These are phyloP conservation scores for Tolypocladium amazonense DNA, from an alignment of 2,329 filamentous ascomycete species.

Conservation along the genomic window DNA sequence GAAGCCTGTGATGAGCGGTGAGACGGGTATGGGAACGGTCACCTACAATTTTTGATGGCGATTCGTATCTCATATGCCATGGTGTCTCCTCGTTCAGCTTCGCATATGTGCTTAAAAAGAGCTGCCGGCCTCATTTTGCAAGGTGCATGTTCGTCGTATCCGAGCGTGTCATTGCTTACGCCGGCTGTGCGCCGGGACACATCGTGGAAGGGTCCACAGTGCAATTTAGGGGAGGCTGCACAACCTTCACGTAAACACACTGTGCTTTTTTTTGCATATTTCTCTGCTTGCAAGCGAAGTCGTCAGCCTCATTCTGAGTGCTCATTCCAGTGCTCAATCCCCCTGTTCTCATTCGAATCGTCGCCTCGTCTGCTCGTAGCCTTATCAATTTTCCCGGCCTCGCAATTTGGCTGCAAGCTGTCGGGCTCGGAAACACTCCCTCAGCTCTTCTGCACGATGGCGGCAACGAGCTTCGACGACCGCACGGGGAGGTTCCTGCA, in stretches of 20 bases:
- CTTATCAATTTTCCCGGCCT: background rate
- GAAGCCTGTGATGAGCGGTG: too few species aligned
- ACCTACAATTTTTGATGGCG: too few species aligned
- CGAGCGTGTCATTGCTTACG: too few species aligned
- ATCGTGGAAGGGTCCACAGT: background rate
- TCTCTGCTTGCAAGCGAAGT: background rate
- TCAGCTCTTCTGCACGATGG: slow-evolving; percentile 2
- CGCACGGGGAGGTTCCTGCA: slow-evolving; percentile 34
- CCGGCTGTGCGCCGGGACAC: background rate
- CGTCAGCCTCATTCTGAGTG: background rate
- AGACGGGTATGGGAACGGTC: too few species aligned
- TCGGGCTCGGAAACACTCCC: background rate
- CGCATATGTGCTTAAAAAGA: too few species aligned
- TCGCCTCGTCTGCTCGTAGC: background rate
- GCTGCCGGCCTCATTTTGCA: too few species aligned
- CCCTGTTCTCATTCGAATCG: background rate
- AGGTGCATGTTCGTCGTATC: background rate
- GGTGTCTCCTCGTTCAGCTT: too few species aligned
- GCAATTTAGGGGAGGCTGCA: background rate
- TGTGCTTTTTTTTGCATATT: background rate
- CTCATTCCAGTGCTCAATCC: background rate
- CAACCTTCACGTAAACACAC: background rate
- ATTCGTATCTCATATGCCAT: too few species aligned
- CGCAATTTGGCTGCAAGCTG: background rate
- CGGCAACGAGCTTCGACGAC: slow-evolving; percentile 25